A percentile compares a stretch with the other conserved stretches of the same genome.
Evolutionary conservation across 305 asterid genomes (phyloP).

Genomic region (Fraxinus dipetala): DNA sequence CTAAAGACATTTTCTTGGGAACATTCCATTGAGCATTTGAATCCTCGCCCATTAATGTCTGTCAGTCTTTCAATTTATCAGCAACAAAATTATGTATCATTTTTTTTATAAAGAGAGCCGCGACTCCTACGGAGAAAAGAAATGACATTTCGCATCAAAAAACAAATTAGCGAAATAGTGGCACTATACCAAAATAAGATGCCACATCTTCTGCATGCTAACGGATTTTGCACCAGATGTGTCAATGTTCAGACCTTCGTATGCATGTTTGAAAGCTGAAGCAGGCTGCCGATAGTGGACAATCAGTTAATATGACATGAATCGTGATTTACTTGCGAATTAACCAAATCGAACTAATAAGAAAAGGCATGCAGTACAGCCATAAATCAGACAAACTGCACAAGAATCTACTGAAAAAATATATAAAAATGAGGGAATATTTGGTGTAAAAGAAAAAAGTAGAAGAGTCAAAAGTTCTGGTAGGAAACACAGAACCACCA

Average conservation of each 20-base stretch:
- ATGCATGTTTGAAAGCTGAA: slow-evolving; percentile 72
- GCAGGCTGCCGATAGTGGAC: slow-evolving; percentile 66
- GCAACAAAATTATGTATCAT: slow-evolving; percentile 12
- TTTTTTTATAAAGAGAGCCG: slow-evolving; percentile 12
- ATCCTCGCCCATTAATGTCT: slow-evolving; percentile 81
- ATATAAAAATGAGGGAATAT: not conserved
- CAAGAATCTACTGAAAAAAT: slow-evolving; percentile 10
- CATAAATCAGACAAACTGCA: slow-evolving; percentile 3
- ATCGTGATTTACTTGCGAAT: not conserved
- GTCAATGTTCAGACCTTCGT: slow-evolving; percentile 71
- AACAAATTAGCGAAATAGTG: slow-evolving; percentile 7
- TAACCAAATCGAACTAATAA: slow-evolving; percentile 10
- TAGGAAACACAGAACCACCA: not conserved
- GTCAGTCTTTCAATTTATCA: slow-evolving; percentile 27
- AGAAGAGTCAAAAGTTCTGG: not conserved
- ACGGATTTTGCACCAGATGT: slow-evolving; percentile 84
- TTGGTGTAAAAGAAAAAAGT: not conserved
- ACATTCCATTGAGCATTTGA: slow-evolving; percentile 40
- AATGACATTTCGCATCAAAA: slow-evolving; percentile 17
- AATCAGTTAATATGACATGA: slow-evolving; percentile 21
- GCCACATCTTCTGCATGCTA: slow-evolving; percentile 92
- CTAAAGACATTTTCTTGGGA: slow-evolving; percentile 71
- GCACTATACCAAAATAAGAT: slow-evolving; percentile 70
- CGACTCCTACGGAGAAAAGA: slow-evolving; percentile 7
- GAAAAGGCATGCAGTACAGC: not conserved